phyloP scores from a whole-genome alignment of 1,139 yeast genomes.

The Yamadazyma triangularis region DNA sequence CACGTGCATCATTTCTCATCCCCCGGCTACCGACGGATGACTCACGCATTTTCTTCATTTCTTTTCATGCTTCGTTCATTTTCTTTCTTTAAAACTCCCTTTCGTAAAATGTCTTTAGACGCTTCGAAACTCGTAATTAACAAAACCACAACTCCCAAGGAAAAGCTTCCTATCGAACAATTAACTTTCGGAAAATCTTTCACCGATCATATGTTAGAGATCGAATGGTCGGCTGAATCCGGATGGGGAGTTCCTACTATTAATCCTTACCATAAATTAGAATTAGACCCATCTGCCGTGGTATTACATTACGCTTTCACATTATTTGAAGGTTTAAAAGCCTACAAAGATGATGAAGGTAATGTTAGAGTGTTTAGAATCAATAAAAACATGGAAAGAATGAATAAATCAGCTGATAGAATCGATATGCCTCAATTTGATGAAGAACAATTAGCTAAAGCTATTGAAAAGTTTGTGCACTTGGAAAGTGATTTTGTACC shows the following conservation, averaged over 20 bases:
- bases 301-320: conserved; percentile 96
- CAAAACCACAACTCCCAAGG: conserved; percentile 57
- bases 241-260: conserved; percentile 92
- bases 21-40: too few species aligned
- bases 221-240: conserved; percentile 70
- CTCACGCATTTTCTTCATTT: too few species aligned
- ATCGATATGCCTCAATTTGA: conserved; percentile 86
- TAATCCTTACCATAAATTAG: conserved; percentile 73
- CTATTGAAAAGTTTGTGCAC: conserved; percentile 68
- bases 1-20: too few species aligned
- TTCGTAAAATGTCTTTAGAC: conserved; percentile 43
- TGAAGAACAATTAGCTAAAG: conserved; percentile 65
- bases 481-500: conserved; percentile 80
- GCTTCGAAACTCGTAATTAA: conserved; percentile 62
- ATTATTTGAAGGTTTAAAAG: conserved; percentile 94
- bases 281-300: conserved; percentile 79
- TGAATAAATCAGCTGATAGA: conserved; percentile 84
- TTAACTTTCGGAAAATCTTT: conserved; percentile 83
- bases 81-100: too few species aligned
- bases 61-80: too few species aligned
- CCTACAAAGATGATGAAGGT: conserved; percentile 69
- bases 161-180: conserved; percentile 64
- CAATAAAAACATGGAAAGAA: conserved; percentile 84
- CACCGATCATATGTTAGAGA: conserved; percentile 85
- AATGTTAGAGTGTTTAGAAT: conserved; percentile 83